Evolutionary conservation across 345 rosid genomes (phyloP), one percentile per base, ranked within the genome.

Genomic region (Euphorbia tirucalli): DNA sequence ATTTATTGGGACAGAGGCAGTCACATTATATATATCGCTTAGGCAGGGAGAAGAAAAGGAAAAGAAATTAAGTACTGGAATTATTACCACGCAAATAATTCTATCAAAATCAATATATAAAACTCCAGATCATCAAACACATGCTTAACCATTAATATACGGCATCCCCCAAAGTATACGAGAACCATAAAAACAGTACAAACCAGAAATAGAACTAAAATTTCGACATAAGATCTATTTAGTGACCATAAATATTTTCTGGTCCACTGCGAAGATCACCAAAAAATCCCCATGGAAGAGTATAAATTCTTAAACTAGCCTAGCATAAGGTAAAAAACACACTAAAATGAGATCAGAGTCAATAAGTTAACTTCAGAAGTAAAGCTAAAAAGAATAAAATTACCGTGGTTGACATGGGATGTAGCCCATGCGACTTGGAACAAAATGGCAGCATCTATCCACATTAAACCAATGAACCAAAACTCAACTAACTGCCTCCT

Each of bases 401-500:
- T 21, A 6, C 63, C 21, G 19, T 16, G 52, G 22, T 27, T 69
- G 21, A 5, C 7, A 39, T 69, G 31, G 55, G 24, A 69, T 56
- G 2, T 25, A 56, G 35, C 52, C 52, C 22, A 43, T 18, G 15
- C 19, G n/a, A 46, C 27, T 41, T 60, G 15, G 48, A 15, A 30
- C 4, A 60, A 71, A 60, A 46, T 61, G 11, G 66, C 48, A 28
- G 74, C 66, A 43, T 65, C 59, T 56, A 39, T 49, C 71, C 66
- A 68, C 49, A 43, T 64, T 48, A 61, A 41, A 54, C 55, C 44
- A 30, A 68, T 24, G 48, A 63, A 57, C 67, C 30, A n/a, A 32
- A 74, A 64, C 65, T 74, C 71, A 71, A 59, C 22, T 60, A 59
- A 16, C 69, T 28, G 43, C 59, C 57, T 48, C 44, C 65, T 61